Base-by-base conservation (phyloP, 2,329 filamentous ascomycete genomes). In the Nigrospora sphaerica region DNA sequence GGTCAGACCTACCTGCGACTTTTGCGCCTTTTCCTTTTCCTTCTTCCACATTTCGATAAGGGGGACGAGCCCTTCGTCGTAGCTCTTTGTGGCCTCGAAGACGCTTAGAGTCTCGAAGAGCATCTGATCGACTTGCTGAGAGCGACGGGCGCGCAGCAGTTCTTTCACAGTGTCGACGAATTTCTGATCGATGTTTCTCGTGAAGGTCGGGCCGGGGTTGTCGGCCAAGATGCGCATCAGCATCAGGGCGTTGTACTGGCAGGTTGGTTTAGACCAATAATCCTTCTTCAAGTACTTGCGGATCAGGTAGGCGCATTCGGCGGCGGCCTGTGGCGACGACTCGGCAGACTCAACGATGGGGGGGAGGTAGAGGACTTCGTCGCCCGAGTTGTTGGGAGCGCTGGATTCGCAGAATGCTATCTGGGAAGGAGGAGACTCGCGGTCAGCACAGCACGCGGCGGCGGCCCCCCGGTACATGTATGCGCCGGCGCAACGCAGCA, bases 241-340 rank as follows among this genome's bases (percentile, higher is more conserved):
- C 93, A 97, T 97, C 59, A 97, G 83, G 52, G 89, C 86, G 69
- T 97, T 96, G 75, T 96, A 97, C 66, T 97, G 92, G 55, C 84
- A 82, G 57, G 86, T 82, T 11, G 88, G 73, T 39, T 71, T 72
- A 23, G 66, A 62, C 57, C 67, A 81, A 66, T 88, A 82, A 39
- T 91, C 86, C 54, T 83, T 85, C 56, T 81, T 77, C 49, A 98
- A 73, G 63, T 85, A 92, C 64, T 88, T 91, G 62, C 88, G 86
- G 61, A 97, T 88, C 54, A 86, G 74, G 54, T 80, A 73, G 42
- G 90, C 89, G 56, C 88, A 88, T 58, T 91, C 86, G 53, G 84
- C 81, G 19, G 92, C 91, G 6, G 93, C 93, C 40, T 75, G 72
- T 10, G 93, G 92, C 40, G 88, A 95, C 28, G 91, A 95, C 65